phyloP scores from a whole-genome alignment of 495 filamentous ascomycete species.

The Trichoderma asperelloides region DNA sequence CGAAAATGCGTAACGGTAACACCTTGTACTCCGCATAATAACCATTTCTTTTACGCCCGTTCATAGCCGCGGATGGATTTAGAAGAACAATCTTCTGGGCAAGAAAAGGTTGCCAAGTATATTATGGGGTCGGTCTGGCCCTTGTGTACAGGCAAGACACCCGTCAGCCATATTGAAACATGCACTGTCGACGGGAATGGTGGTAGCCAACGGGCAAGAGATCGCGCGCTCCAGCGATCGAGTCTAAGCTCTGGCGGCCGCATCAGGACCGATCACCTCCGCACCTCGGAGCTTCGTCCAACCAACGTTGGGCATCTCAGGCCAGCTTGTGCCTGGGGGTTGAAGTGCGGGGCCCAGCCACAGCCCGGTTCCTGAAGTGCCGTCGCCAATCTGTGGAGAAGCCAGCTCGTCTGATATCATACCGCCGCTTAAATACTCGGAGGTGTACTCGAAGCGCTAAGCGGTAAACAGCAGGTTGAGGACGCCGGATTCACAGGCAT shows the following conservation, averaged over 20 bases:
- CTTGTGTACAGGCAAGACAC: background rate
- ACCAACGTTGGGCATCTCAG: background rate
- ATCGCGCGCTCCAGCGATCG: background rate
- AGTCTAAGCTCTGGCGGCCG: background rate
- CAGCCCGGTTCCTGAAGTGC: background rate
- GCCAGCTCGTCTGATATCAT: background rate
- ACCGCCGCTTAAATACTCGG: background rate
- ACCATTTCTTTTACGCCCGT: background rate
- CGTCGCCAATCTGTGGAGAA: slow-evolving; percentile 7
- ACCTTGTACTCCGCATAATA: background rate
- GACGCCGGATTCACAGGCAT: background rate
- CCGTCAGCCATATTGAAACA: background rate
- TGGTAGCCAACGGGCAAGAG: background rate
- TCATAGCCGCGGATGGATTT: no score
- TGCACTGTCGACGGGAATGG: background rate
- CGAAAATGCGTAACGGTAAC: background rate
- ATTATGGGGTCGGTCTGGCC: background rate
- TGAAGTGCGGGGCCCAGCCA: background rate
- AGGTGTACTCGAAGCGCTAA: background rate
- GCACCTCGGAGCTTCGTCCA: background rate
- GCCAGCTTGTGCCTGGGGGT: background rate
- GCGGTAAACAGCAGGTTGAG: background rate
- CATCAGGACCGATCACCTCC: background rate
- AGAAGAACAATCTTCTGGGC: background rate
- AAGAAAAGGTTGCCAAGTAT: background rate